Evolutionary conservation across 1,284 basidiomycete species (phyloP).

Genomic region (Rhodotorula sp.): DNA sequence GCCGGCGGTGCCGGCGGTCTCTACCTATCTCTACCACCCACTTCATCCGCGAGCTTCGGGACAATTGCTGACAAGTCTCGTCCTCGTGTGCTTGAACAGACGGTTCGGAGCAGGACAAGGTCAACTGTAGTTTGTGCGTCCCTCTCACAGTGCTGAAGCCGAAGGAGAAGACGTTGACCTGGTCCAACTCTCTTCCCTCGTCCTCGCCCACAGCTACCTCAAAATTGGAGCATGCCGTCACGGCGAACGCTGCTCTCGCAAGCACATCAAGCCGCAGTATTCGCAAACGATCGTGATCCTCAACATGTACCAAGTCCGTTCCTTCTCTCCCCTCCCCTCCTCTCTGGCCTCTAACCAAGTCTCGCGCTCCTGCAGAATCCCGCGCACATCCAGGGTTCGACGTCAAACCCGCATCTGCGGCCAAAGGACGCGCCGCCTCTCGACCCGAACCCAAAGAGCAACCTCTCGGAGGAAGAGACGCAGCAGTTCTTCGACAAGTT

Average conservation of each 20-base stretch:
- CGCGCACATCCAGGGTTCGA: slow-evolving; percentile 78
- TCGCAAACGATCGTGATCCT: slow-evolving; percentile 92
- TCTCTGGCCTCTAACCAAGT: too few relatives aligned
- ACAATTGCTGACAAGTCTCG: neutral
- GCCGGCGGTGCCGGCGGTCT: too few relatives aligned
- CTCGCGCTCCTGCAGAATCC: slow-evolving; percentile 61
- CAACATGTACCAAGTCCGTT: slow-evolving; percentile 80
- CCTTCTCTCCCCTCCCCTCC: neutral
- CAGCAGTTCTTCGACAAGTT: slow-evolving; percentile 96
- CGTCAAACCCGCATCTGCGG: slow-evolving; percentile 53
- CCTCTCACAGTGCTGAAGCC: neutral
- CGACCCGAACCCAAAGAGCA: slow-evolving; percentile 17
- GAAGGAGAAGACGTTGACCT: neutral
- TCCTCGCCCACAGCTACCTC: slow-evolving; percentile 26
- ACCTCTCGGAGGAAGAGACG: slow-evolving; percentile 74
- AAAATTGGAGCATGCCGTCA: slow-evolving; percentile 93
- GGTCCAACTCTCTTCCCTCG: neutral
- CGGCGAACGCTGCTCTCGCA: slow-evolving; percentile 92
- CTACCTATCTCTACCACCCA: neutral
- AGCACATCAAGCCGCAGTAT: slow-evolving; percentile 96
- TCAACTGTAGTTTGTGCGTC: slow-evolving; percentile 44
- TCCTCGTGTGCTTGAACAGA: slow-evolving; percentile 25
- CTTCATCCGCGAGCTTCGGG: neutral
- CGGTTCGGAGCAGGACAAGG: slow-evolving; percentile 46
- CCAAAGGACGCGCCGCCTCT: slow-evolving; percentile 26